phyloP scores from a whole-genome alignment of 1,139 yeast species.

The Yamadazyma jaroonii region DNA sequence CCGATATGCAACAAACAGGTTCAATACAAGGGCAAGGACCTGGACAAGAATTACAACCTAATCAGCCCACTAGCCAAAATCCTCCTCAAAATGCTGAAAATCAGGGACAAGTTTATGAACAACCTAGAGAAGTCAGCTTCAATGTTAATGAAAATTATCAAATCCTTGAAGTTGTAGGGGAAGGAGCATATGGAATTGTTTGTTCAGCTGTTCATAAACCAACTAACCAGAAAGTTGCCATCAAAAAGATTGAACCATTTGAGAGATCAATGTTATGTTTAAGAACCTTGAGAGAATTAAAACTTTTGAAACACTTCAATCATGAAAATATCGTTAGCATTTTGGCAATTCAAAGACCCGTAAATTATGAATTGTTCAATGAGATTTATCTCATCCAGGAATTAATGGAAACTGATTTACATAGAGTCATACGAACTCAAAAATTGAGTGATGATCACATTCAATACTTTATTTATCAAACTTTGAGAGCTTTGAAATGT shows the following conservation, averaged over 20 bases:
- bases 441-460: slow-evolving; percentile 85
- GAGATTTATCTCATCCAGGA: slow-evolving; percentile 95
- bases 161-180: slow-evolving; percentile 83
- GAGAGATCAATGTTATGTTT: slow-evolving; percentile 89
- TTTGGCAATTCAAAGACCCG: slow-evolving; percentile 87
- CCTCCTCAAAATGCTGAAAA: neutral
- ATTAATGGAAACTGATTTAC: slow-evolving; percentile 93
- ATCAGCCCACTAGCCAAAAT: neutral
- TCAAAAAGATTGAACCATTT: slow-evolving; percentile 91
- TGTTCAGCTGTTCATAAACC: slow-evolving; percentile 92
- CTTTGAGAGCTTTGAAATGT: slow-evolving; percentile 83
- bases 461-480: slow-evolving; percentile 89
- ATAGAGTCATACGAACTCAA: slow-evolving; percentile 86
- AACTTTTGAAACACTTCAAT: slow-evolving; percentile 76
- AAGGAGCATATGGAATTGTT: slow-evolving; percentile 98
- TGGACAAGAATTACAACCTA: slow-evolving; percentile 1
- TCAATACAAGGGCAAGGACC: slow-evolving; percentile 6
- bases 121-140: slow-evolving; percentile 59
- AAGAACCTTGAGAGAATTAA: slow-evolving; percentile 85
- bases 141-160: slow-evolving; percentile 88
- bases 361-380: slow-evolving; percentile 66
- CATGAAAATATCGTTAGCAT: slow-evolving; percentile 93
- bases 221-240: slow-evolving; percentile 86
- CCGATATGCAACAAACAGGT: neutral
- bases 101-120: neutral